Evolutionary conservation across 441 rosid species (phyloP), one percentile per base, ranked within the genome.

Genomic region (Croton laevigatus): DNA sequence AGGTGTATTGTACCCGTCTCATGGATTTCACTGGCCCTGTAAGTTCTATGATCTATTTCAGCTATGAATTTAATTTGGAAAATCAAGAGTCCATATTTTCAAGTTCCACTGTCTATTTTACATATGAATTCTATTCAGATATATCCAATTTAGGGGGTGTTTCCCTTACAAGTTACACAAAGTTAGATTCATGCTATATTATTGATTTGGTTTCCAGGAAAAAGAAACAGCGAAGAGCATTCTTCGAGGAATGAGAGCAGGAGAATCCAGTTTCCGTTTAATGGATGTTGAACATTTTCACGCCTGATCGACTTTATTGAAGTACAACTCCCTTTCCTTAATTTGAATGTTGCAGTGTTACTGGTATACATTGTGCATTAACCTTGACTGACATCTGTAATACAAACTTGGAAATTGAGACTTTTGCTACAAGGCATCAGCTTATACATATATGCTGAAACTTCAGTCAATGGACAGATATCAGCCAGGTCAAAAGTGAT

Each of bases 11-110:
- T 73, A 89, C 94, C 36, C 95, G 97, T 72, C 95, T 91, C 59
- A 85, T 94, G 54, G 97, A 94, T 80, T 90, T 85, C 70, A 86
- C 87, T 74, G 97, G 97, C 73, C 97, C 97, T 0, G 97, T 91
- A 77, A 86, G 92, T 86, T 66, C 38, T 65, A 8, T 70, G 13
- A 45, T 13, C 37, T 45, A 14, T 37, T 40, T 13, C 37, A 12
- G 17, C 63, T 49, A 37, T 8, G 22, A 5, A 3, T 6, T 34
- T 22, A 32, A 32, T 46, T 6, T 8, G 8, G 16, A n/a, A 53
- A 63, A 5, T 22, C 54, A n/a, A 58, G 5, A 9, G 17, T 64
- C 36, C 27, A 6, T 51, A 8, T 57, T 20, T 62, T 27, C 44
- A 58, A 66, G 37, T 20, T 44, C 19, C 58, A 51, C 2, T 27